Percentiles rank a stretch among this genome's conserved stretches.
These are phyloP conservation scores for Thymus mandschuricus DNA, from an alignment of 257 asterid species.

Conservation along the genomic window DNA sequence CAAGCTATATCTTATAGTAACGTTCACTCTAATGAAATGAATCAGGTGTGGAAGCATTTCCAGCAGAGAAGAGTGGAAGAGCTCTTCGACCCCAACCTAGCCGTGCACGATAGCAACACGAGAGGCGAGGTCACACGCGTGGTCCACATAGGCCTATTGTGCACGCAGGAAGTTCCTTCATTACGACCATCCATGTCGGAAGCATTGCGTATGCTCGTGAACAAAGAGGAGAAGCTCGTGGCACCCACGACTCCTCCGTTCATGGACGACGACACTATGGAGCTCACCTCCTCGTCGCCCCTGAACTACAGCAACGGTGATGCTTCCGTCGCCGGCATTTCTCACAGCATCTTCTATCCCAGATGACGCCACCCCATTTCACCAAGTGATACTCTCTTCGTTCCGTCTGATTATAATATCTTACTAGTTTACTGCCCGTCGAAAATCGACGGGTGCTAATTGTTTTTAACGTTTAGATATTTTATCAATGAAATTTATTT, in stretches of 20 bases:
- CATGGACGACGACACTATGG: conserved; percentile 62
- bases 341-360: conserved; percentile 59
- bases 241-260: conserved; percentile 68
- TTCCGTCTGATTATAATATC: no score
- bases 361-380: conserved; percentile 38
- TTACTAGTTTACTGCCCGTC: no score
- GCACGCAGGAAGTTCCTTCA: conserved; percentile 57
- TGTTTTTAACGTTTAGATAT: no score
- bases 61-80: conserved; percentile 48
- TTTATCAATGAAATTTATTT: no score
- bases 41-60: conserved; percentile 70
- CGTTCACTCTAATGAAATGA: not conserved
- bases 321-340: conserved; percentile 55
- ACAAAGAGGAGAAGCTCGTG: conserved; percentile 49
- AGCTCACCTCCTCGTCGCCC: conserved; percentile 37
- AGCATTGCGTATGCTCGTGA: conserved; percentile 61
- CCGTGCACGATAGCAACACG: conserved; percentile 31
- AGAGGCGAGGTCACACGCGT: conserved; percentile 48
- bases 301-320: conserved; percentile 23
- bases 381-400: no score
- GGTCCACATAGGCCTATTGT: conserved; percentile 60
- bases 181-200: conserved; percentile 66
- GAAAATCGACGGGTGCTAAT: no score
- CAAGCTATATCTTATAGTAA: no score
- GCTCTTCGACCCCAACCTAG: conserved; percentile 52